Evolutionary conservation across 352 stramenopile species (phyloP), one percentile per base, ranked within the genome.

Genomic region (Pythium grandisporangium): DNA sequence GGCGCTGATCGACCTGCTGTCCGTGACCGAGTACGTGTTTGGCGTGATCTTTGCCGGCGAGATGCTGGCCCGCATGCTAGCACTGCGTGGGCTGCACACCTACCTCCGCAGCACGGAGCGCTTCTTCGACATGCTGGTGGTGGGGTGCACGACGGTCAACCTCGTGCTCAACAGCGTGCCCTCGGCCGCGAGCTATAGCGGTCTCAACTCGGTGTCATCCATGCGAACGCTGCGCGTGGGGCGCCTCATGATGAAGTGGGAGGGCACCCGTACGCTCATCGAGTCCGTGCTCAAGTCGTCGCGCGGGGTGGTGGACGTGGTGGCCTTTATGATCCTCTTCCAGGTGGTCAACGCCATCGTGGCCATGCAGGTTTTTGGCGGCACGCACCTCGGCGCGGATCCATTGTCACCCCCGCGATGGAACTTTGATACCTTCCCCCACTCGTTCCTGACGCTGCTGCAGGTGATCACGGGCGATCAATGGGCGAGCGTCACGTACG

Each of bases 401-500:
- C 66, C 59, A 23, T 53, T 79, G 11, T 47, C 59, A 7, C n/a
- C n/a, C n/a, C 73, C 76, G n/a, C 73, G 76, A 11, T 86, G 76
- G 71, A 84, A 85, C 36, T 89, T 89, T 38, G 72, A 89, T 45
- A 77, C 72, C 1, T 87, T 89, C 26, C 59, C 54, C 1, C 58
- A 67, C 10, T 75, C 70, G 10, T 89, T 89, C 34, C 61, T 89
- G 20, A 89, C 76, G 13, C 55, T 89, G 7, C 46, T 89, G 16
- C 76, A 89, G 37, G 76, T 89, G 13, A 84, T 86, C 38, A 86
- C 76, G 5, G 76, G 66, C 1, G 76, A 89, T 17, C 71, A 86
- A 50, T 87, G 76, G 76, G 80, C 73, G 36, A 84, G 67, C 22
- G 74, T 88, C 29, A 53, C 72, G 40, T 88, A 84, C 41, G 75